A percentile compares a stretch with the other conserved stretches of the same genome.
These are phyloP conservation scores for Chlorella sorokiniana DNA, from an alignment of 139 green algal species.

Conservation along the genomic window DNA sequence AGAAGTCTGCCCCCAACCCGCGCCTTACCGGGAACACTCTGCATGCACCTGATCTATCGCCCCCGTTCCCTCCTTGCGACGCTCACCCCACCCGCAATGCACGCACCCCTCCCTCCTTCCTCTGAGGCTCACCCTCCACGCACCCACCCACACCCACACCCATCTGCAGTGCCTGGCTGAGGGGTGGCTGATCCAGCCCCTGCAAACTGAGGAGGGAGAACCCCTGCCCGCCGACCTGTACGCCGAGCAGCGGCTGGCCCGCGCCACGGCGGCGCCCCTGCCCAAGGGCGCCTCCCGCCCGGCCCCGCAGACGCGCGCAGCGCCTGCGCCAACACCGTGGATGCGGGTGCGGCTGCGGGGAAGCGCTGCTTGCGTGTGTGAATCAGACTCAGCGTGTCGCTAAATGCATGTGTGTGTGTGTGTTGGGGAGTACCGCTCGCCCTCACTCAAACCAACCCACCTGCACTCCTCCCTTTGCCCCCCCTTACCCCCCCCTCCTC, in stretches of 20 bases:
- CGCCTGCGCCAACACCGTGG: not conserved
- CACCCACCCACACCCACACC: not conserved
- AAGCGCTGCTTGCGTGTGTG: not conserved
- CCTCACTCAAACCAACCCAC: no score
- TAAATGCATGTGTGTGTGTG: no score
- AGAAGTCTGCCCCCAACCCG: no score
- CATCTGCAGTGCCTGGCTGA: constrained; percentile 2
- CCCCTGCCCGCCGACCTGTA: constrained; percentile 2
- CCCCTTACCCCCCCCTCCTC: not conserved
- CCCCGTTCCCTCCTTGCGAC: no score
- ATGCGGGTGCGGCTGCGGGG: not conserved
- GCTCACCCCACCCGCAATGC: no score
- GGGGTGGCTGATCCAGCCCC: constrained; percentile 1
- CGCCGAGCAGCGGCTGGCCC: constrained; percentile 3
- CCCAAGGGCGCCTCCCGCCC: not conserved
- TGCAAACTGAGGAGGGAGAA: not conserved
- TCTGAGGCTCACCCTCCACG: not conserved
- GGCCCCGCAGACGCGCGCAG: not conserved
- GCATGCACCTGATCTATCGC: no score
- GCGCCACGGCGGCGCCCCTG: not conserved
- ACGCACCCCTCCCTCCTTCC: not conserved
- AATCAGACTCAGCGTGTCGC: no score
- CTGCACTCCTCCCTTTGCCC: no score
- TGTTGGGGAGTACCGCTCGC: no score
- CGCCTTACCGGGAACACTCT: no score